Conservation (phyloP, 1,139 yeast genomes). For the Pichia sp. region DNA sequence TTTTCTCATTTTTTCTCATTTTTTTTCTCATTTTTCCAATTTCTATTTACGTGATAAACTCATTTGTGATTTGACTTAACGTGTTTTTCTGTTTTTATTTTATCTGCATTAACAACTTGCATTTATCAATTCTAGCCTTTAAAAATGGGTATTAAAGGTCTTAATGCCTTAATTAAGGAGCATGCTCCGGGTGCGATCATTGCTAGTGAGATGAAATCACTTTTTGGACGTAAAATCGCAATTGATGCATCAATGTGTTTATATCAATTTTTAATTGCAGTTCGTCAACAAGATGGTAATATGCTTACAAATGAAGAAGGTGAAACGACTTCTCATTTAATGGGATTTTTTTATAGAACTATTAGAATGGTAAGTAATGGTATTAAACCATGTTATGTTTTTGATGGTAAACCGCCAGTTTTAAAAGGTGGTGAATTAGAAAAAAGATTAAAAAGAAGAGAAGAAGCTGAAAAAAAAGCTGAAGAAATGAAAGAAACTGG, state of each 20-base stretch:
- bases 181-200: slow-evolving; percentile 81
- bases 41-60: no score
- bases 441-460: slow-evolving; percentile 73
- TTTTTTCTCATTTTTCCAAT: background rate
- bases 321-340: slow-evolving; percentile 89
- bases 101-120: no score
- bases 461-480: slow-evolving; percentile 72
- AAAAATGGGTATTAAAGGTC: slow-evolving; percentile 66
- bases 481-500: slow-evolving; percentile 76
- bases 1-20: background rate
- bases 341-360: slow-evolving; percentile 94
- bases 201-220: slow-evolving; percentile 72
- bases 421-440: slow-evolving; percentile 90
- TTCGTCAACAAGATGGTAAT: slow-evolving; percentile 94
- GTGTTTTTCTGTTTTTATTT: background rate
- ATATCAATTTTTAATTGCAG: slow-evolving; percentile 91
- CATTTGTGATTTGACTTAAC: background rate
- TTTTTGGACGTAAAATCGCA: slow-evolving; percentile 92
- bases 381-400: slow-evolving; percentile 91
- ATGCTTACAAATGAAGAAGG: slow-evolving; percentile 84
- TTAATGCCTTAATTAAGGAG: slow-evolving; percentile 74
- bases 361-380: slow-evolving; percentile 84
- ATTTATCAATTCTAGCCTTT: no score
- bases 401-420: slow-evolving; percentile 91
- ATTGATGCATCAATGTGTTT: slow-evolving; percentile 84